phyloP scores from a whole-genome alignment of 2,329 filamentous ascomycete species.

The Curvularia verruculosa region DNA sequence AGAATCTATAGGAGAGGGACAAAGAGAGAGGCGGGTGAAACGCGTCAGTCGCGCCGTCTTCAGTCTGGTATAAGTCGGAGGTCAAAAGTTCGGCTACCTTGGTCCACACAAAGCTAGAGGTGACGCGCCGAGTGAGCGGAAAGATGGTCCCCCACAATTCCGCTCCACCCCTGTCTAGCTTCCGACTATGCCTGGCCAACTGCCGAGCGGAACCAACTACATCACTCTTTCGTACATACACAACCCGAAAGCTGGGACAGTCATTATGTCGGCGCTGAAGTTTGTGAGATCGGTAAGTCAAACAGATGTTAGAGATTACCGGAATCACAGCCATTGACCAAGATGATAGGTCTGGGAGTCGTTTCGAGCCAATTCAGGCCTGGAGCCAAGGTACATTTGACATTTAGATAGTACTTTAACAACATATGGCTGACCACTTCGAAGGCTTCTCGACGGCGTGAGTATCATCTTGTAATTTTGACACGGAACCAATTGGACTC shows the following conservation, averaged over 20 bases:
- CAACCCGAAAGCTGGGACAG: conserved; percentile 2
- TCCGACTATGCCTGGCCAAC: conserved; percentile 15
- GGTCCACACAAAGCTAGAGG: conserved; percentile 22
- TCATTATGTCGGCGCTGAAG: conserved; percentile 56
- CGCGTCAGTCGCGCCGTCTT: conserved; percentile 20
- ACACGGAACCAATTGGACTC: neutral
- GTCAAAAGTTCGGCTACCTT: neutral
- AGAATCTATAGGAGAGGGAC: no score
- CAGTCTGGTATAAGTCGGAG: conserved; percentile 9
- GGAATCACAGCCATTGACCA: conserved; percentile 23
- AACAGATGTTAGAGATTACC: neutral
- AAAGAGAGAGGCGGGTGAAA: conserved; percentile 9
- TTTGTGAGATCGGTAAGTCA: conserved; percentile 69
- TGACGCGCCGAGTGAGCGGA: conserved; percentile 35
- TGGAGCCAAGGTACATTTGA: conserved; percentile 77
- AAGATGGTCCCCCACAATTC: conserved; percentile 19
- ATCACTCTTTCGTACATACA: conserved; percentile 26
- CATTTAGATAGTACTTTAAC: neutral
- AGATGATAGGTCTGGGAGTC: conserved; percentile 75
- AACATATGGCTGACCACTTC: neutral
- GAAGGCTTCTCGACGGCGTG: conserved; percentile 53
- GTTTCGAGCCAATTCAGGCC: conserved; percentile 82
- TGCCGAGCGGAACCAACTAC: conserved; percentile 32
- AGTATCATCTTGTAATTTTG: conserved; percentile 11
- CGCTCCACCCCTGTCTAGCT: conserved; percentile 32